phyloP scores from a whole-genome alignment of 768 basidiomycete species.

The Russula olivacea region DNA sequence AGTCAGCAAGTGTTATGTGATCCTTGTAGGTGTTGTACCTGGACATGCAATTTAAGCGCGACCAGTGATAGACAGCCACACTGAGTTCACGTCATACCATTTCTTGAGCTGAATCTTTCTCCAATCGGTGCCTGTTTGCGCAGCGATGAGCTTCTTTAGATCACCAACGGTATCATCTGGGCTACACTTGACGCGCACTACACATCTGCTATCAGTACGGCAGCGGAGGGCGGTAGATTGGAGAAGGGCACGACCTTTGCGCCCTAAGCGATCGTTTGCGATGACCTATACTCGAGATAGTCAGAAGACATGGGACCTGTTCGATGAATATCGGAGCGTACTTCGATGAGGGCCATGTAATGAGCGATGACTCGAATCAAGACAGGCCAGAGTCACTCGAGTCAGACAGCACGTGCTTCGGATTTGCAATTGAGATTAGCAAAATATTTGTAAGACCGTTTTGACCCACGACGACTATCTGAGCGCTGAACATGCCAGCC shows the following conservation, averaged over 20 bases:
- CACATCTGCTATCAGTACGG: slow-evolving; percentile 1
- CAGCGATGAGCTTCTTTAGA: slow-evolving; percentile 93
- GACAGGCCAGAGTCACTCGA: no score
- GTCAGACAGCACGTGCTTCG: no score
- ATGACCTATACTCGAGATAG: slow-evolving; percentile 54
- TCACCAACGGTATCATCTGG: slow-evolving; percentile 96
- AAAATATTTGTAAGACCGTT: no score
- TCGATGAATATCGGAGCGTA: slow-evolving; percentile 15
- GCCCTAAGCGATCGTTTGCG: slow-evolving; percentile 91
- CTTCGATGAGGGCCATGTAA: slow-evolving; percentile 34
- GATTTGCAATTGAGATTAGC: no score
- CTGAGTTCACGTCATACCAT: slow-evolving; percentile 53
- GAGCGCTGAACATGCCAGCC: slow-evolving; percentile 10
- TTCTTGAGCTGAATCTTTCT: slow-evolving; percentile 93
- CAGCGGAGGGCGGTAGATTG: background rate
- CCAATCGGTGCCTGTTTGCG: slow-evolving; percentile 85
- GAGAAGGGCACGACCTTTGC: slow-evolving; percentile 60
- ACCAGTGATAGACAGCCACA: background rate
- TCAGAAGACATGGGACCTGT: background rate
- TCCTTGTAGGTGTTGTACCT: slow-evolving; percentile 98
- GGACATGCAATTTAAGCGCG: background rate
- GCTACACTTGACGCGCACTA: slow-evolving; percentile 94
- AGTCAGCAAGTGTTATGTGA: slow-evolving; percentile 87
- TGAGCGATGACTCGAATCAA: background rate
- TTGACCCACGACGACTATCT: background rate